Conservation (phyloP, 2,329 filamentous ascomycete species). For the Dendryphion nanum region DNA sequence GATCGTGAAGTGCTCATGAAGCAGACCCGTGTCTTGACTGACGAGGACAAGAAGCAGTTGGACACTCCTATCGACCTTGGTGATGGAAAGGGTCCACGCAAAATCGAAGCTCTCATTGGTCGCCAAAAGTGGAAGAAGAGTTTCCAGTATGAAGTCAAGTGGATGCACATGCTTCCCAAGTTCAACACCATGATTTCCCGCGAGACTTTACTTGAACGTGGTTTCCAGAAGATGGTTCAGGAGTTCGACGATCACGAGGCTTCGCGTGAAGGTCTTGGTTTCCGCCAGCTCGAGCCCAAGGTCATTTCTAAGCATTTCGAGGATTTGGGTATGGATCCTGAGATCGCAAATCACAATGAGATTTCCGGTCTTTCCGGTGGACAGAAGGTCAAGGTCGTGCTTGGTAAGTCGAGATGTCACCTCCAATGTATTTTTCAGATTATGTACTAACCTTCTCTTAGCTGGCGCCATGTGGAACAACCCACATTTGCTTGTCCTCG, state of each 20-base stretch:
- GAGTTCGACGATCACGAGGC: slow-evolving; percentile 99
- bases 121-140: slow-evolving; percentile 99
- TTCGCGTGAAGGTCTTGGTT: slow-evolving; percentile 96
- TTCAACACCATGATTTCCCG: slow-evolving; percentile 89
- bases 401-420: slow-evolving; percentile 60
- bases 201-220: slow-evolving; percentile 81
- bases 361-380: slow-evolving; percentile 94
- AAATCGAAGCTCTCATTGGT: slow-evolving; percentile 87
- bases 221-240: slow-evolving; percentile 91
- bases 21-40: slow-evolving; percentile 87
- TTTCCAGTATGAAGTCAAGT: slow-evolving; percentile 98
- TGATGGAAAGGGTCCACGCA: slow-evolving; percentile 74
- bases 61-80: slow-evolving; percentile 82
- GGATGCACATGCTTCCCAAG: slow-evolving; percentile 85
- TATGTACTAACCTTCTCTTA: slow-evolving; percentile 10
- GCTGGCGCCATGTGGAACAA: slow-evolving; percentile 99
- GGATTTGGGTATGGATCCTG: slow-evolving; percentile 90
- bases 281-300: slow-evolving; percentile 87
- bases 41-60: slow-evolving; percentile 85
- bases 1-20: slow-evolving; percentile 97
- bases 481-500: slow-evolving; percentile 92
- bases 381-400: slow-evolving; percentile 98
- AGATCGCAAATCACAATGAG: slow-evolving; percentile 98
- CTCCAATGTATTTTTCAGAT: slow-evolving; percentile 38
- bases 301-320: slow-evolving; percentile 98